Evolutionary conservation across 805 yeast species (phyloP).

Genomic region (Nakazawaea laoshanensis): DNA sequence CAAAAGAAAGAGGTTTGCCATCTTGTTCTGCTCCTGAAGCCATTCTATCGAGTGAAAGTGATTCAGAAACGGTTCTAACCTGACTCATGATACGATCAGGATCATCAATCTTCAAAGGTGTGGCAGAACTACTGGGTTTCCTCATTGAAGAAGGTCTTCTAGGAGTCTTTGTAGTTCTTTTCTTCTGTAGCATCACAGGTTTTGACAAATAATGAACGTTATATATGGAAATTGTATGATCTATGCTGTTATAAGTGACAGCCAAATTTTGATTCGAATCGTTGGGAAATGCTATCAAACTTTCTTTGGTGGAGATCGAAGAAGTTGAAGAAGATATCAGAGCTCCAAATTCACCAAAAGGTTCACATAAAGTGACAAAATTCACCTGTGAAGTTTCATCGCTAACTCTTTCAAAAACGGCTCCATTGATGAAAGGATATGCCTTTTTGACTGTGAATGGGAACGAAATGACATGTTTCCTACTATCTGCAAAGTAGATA

Average conservation of each 20-base stretch:
- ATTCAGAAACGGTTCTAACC: constrained; percentile 25
- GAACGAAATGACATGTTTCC: constrained; percentile 49
- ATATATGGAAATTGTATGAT: constrained; percentile 39
- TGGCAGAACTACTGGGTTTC: constrained; percentile 16
- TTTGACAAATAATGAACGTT: constrained; percentile 38
- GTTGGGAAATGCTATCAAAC: constrained; percentile 45
- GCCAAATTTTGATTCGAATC: constrained; percentile 34
- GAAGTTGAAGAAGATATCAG: constrained; percentile 66
- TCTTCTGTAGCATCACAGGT: constrained; percentile 6
- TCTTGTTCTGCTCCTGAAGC: constrained; percentile 30
- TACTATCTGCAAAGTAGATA: constrained; percentile 54
- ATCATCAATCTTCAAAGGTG: constrained; percentile 2
- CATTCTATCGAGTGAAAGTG: constrained; percentile 35
- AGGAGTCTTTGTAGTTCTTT: constrained; percentile 16
- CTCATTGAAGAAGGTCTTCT: constrained; percentile 16
- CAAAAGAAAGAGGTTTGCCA: constrained; percentile 18
- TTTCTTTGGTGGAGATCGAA: constrained; percentile 50
- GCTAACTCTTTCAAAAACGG: constrained; percentile 47
- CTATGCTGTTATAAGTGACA: constrained; percentile 45
- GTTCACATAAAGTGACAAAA: constrained; percentile 66
- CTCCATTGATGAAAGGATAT: constrained; percentile 59
- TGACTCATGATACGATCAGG: constrained; percentile 2
- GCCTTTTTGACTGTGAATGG: constrained; percentile 61
- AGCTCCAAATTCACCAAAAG: constrained; percentile 64
- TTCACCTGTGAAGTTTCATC: constrained; percentile 17